Base-by-base conservation (phyloP, 306 rosid species). In the Vigna radiata region DNA sequence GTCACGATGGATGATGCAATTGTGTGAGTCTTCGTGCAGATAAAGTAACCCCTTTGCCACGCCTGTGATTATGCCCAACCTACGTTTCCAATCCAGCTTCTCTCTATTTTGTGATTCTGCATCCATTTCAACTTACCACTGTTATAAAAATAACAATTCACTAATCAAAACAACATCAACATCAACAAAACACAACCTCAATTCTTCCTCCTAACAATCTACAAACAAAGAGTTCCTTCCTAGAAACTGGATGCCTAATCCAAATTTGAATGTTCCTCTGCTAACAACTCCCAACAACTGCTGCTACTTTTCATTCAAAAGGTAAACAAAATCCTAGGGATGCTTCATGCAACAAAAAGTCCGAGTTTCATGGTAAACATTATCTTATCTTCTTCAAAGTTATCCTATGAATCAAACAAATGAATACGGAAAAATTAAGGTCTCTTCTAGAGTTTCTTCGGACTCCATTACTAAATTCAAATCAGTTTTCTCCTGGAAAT, bases 21-120 rank as follows among this genome's bases (percentile, higher is more conserved):
- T 82, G 81, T 95, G 97, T 0, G 97, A 88, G 85, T 95, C 98
- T 81, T 92, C 99, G 31, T 95, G 99, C 14, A 95, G 99, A 87
- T 95, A 95, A 23, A 91, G 97, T 79, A 95, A 77, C 2, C 99
- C 99, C 43, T 88, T 81, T 4, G 98, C 99, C 58, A 92, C 69
- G 7, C 99, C 99, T 14, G 86, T 79, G 60, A 95, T 92, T 83
- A 91, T 89, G 19, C 87, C 94, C 43, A 82, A 71, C 79, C 97
- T 86, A 29, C 89, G 77, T 80, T 89, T 92, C 99, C 99, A 95
- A 80, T 95, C 97, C 39, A 95, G 97, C 64, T 86, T 77, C 25
- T 82, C 86, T 68, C 87, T 84, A 83, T 79, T 82, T 23, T 82
- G 76, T 0, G 88, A 48, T 76, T 90, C 97, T 95, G 89, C 70